phyloP scores from a whole-genome alignment of 1,284 basidiomycete genomes.

The Mycocalia duriaeana region DNA sequence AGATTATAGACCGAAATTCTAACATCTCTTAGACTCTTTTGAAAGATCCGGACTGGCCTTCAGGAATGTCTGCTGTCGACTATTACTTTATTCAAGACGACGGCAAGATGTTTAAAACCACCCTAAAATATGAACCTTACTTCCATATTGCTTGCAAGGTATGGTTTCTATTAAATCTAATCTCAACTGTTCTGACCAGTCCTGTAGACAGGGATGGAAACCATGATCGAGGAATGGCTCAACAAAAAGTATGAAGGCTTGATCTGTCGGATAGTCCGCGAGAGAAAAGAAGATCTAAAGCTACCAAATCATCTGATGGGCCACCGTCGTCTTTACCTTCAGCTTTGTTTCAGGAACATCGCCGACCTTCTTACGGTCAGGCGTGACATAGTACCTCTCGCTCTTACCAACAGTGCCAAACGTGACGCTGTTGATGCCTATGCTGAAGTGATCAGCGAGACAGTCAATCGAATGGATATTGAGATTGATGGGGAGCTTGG shows the following conservation, averaged over 20 bases:
- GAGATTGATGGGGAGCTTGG: conserved; percentile 65
- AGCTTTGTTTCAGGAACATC: conserved; percentile 90
- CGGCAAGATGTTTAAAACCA: conserved; percentile 94
- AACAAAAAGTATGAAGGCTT: conserved; percentile 90
- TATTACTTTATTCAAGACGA: conserved; percentile 98
- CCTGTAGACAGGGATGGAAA: conserved; percentile 78
- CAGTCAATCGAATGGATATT: conserved; percentile 57
- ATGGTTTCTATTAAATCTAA: conserved; percentile 16
- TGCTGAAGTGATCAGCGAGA: conserved; percentile 91
- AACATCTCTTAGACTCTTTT: conserved; percentile 64
- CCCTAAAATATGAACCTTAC: conserved; percentile 91
- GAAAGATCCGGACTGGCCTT: conserved; percentile 77
- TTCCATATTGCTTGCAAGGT: conserved; percentile 92
- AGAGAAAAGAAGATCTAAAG: conserved; percentile 91
- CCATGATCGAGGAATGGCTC: conserved; percentile 93
- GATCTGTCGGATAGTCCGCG: conserved; percentile 73
- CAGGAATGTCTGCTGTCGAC: conserved; percentile 88
- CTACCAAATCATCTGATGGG: conserved; percentile 96
- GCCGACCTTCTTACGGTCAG: conserved; percentile 87
- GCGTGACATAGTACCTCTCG: conserved; percentile 86
- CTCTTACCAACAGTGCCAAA: conserved; percentile 88
- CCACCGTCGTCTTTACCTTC: conserved; percentile 82
- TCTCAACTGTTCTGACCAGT: conserved; percentile 5
- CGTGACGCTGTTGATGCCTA: conserved; percentile 96
- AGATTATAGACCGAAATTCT: not conserved